Evolutionary conservation across 2,329 filamentous ascomycete species (phyloP).

Genomic region (Scortechinia acanthostroma): DNA sequence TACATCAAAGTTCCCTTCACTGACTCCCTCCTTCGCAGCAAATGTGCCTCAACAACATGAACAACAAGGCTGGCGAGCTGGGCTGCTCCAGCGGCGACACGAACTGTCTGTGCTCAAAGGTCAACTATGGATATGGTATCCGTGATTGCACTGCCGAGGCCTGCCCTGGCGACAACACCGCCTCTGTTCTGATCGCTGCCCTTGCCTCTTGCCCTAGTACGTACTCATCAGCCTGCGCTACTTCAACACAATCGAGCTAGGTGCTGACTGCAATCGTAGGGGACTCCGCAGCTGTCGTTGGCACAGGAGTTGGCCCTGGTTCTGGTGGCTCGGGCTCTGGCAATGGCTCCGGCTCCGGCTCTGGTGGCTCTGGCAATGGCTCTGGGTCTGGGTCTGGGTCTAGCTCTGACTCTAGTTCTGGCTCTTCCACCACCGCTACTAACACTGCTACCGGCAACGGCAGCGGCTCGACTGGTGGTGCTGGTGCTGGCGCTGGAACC

Average conservation of each 20-base stretch:
- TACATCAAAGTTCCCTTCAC: no score
- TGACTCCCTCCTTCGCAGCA: no score
- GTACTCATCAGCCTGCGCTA: background rate
- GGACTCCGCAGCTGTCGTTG: no score
- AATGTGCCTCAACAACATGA: conserved; percentile 2
- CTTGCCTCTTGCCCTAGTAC: background rate
- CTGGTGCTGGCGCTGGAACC: background rate
- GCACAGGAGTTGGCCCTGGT: background rate
- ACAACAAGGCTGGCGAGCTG: background rate
- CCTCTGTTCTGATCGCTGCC: background rate
- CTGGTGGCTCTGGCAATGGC: no score
- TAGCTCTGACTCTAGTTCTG: background rate
- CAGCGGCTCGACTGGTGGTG: no score
- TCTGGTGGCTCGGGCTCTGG: background rate
- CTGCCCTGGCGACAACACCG: background rate
- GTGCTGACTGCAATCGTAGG: background rate
- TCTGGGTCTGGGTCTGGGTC: no score
- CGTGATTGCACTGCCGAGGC: background rate
- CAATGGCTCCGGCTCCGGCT: no score
- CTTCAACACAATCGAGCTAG: background rate
- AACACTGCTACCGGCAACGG: background rate
- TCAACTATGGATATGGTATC: background rate
- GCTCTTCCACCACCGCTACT: background rate
- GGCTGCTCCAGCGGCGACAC: background rate
- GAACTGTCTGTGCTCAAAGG: background rate